These are phyloP conservation scores for Lentinula detonsa DNA, from an alignment of 768 basidiomycete species.

Conservation along the genomic window DNA sequence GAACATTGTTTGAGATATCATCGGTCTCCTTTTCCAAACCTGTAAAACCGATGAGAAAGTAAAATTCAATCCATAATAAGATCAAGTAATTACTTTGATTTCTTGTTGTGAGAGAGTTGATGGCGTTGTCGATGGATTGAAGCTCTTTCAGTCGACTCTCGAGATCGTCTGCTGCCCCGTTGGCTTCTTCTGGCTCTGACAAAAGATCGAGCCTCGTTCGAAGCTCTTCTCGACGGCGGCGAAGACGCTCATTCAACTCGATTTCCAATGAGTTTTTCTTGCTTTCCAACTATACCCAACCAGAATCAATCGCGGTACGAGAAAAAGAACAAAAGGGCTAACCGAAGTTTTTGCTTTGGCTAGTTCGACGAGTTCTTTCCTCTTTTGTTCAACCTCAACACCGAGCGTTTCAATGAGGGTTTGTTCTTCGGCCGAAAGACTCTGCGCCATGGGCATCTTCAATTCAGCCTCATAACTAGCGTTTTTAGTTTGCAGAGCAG, in stretches of 20 bases:
- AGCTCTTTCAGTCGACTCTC: constrained; percentile 68
- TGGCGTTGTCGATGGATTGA: constrained; percentile 55
- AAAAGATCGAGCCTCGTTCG: constrained; percentile 68
- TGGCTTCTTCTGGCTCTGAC: constrained; percentile 54
- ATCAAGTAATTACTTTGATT: constrained; percentile 45
- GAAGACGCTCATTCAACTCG: constrained; percentile 86
- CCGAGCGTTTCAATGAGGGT: constrained; percentile 57
- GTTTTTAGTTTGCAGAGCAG: constrained; percentile 53
- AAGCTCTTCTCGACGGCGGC: constrained; percentile 75
- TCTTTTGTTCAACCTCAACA: constrained; percentile 69
- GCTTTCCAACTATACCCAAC: constrained; percentile 51
- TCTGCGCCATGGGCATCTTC: constrained; percentile 65
- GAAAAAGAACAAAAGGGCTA: constrained; percentile 14
- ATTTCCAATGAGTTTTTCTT: constrained; percentile 83
- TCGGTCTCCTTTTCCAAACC: constrained; percentile 74
- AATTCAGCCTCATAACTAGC: constrained; percentile 66
- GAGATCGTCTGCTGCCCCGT: constrained; percentile 58
- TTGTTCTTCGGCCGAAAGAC: constrained; percentile 71
- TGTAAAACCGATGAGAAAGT: constrained; percentile 18
- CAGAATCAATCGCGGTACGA: constrained; percentile 3
- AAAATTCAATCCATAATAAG: neutral
- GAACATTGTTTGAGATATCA: constrained; percentile 51
- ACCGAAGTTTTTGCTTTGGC: constrained; percentile 69
- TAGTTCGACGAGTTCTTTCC: constrained; percentile 65
- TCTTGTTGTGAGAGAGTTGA: constrained; percentile 57